These are phyloP conservation scores for Aureobasidium sp. DNA, from an alignment of 2,329 filamentous ascomycete species.

Conservation along the genomic window DNA sequence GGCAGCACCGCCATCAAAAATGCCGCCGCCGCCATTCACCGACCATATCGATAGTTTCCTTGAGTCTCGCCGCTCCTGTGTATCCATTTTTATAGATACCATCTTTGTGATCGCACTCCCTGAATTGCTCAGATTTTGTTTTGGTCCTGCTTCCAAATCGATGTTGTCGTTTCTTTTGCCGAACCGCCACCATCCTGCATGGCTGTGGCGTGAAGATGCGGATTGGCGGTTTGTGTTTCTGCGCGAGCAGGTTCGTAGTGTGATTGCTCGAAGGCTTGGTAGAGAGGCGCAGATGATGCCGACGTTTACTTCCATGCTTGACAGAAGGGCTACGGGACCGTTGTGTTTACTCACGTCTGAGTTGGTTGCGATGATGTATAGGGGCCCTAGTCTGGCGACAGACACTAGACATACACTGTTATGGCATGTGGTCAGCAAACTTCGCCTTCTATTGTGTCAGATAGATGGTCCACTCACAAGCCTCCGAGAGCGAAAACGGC, in stretches of 20 bases:
- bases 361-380: conserved; percentile 21
- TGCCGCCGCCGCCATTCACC: background rate
- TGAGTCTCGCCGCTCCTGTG: background rate
- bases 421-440: background rate
- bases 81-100: background rate
- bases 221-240: background rate
- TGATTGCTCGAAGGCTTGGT: conserved; percentile 22
- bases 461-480: conserved; percentile 19
- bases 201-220: background rate
- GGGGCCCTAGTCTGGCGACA: conserved; percentile 20
- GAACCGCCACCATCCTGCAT: background rate
- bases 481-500: conserved; percentile 29
- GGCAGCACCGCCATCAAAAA: background rate
- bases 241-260: conserved; percentile 19
- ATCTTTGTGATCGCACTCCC: background rate
- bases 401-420: conserved; percentile 20
- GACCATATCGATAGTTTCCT: background rate
- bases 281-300: conserved; percentile 24
- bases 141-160: background rate
- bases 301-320: conserved; percentile 23
- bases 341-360: conserved; percentile 22
- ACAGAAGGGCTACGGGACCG: conserved; percentile 22
- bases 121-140: background rate
- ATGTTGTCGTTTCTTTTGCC: background rate
- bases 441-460: no score